phyloP scores from a whole-genome alignment of 1,284 basidiomycete genomes.

The Boletus smithii region DNA sequence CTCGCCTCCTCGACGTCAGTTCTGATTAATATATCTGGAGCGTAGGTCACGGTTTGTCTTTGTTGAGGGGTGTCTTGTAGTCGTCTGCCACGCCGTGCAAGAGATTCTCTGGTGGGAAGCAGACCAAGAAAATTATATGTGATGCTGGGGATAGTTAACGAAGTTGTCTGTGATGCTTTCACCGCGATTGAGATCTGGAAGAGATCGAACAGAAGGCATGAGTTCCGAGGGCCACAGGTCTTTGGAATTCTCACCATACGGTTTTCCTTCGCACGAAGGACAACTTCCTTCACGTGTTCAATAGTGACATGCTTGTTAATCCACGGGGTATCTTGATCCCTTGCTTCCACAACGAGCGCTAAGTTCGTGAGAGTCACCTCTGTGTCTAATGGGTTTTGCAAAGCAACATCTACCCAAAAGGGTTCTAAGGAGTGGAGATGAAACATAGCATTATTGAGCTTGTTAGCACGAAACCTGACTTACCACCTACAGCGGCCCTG shows the following conservation, averaged over 20 bases:
- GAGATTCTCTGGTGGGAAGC: slow-evolving; percentile 56
- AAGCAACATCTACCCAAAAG: slow-evolving; percentile 70
- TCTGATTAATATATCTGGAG: slow-evolving; percentile 54
- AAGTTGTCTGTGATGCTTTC: slow-evolving; percentile 46
- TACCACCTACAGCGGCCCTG: slow-evolving; percentile 64
- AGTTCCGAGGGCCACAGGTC: slow-evolving; percentile 1
- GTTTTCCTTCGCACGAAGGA: slow-evolving; percentile 54
- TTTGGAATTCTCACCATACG: slow-evolving; percentile 43
- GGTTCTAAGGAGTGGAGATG: slow-evolving; percentile 45
- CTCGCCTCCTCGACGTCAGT: slow-evolving; percentile 59
- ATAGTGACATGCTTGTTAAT: slow-evolving; percentile 47
- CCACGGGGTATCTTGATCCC: slow-evolving; percentile 32
- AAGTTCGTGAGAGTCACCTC: slow-evolving; percentile 64
- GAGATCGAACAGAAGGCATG: not conserved
- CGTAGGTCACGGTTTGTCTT: slow-evolving; percentile 61
- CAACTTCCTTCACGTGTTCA: slow-evolving; percentile 56
- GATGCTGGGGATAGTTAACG: slow-evolving; percentile 53
- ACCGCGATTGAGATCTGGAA: slow-evolving; percentile 62
- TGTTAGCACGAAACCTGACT: slow-evolving; percentile 10
- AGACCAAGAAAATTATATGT: slow-evolving; percentile 67
- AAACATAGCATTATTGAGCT: not conserved
- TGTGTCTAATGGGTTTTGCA: slow-evolving; percentile 68
- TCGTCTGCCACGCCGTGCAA: slow-evolving; percentile 61
- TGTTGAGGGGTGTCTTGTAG: slow-evolving; percentile 70
- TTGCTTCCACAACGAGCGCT: slow-evolving; percentile 49